Percentiles rank a stretch among this genome's conserved stretches.
Evolutionary conservation across 345 rosid genomes (phyloP).

Genomic region (Ceriops decandra): DNA sequence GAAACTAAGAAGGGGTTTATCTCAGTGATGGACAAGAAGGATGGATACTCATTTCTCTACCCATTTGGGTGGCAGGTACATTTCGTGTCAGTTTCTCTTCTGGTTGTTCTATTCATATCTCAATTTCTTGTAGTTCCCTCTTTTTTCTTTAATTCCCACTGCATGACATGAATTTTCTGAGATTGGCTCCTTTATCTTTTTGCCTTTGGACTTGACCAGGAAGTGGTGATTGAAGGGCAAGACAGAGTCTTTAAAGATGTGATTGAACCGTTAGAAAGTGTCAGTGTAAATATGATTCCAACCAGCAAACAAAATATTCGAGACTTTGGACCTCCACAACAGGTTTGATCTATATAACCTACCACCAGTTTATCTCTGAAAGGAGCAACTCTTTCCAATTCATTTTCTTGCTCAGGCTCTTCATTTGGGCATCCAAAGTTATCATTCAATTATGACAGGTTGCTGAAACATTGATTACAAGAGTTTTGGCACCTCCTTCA

Average conservation of each 20-base stretch:
- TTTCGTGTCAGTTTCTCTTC: not conserved
- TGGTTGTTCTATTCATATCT: not conserved
- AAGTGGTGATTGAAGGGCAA: slow-evolving; percentile 78
- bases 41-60: slow-evolving; percentile 77
- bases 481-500: slow-evolving; percentile 72
- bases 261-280: slow-evolving; percentile 89
- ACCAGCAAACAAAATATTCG: slow-evolving; percentile 68
- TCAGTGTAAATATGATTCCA: slow-evolving; percentile 59
- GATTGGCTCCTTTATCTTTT: not conserved
- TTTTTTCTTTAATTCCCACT: not conserved
- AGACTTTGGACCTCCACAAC: slow-evolving; percentile 82
- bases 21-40: slow-evolving; percentile 63
- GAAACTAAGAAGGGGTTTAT: slow-evolving; percentile 74
- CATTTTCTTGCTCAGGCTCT: not conserved
- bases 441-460: slow-evolving; percentile 45
- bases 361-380: not conserved
- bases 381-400: not conserved
- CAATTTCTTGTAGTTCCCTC: not conserved
- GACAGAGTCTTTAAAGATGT: slow-evolving; percentile 95
- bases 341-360: slow-evolving; percentile 40
- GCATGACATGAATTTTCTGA: not conserved
- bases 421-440: not conserved
- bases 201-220: slow-evolving; percentile 35
- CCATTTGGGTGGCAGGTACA: slow-evolving; percentile 95
- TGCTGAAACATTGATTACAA: slow-evolving; percentile 73